Evolutionary conservation across 2,329 filamentous ascomycete species (phyloP).

Genomic region (Lachnellula suecica): DNA sequence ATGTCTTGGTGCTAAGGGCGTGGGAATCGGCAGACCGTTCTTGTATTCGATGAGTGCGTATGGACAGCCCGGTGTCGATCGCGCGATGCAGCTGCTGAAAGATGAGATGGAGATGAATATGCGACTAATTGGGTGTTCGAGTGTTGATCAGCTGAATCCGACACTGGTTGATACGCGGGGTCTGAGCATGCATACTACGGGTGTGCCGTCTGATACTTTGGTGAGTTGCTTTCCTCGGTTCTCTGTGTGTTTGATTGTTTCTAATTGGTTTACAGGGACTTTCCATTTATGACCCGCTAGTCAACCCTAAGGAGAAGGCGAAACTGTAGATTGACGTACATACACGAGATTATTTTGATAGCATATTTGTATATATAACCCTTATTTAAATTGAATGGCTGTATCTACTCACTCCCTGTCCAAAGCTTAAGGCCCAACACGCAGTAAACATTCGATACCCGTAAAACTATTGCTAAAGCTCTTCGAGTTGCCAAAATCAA

Average conservation of each 20-base stretch:
- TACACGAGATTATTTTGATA: not conserved
- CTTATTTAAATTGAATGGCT: no score
- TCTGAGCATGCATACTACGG: slow-evolving; percentile 58
- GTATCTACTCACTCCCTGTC: no score
- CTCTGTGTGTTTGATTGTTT: slow-evolving; percentile 3
- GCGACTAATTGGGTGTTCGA: slow-evolving; percentile 81
- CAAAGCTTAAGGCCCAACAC: no score
- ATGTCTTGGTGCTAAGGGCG: slow-evolving; percentile 86
- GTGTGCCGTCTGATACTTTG: slow-evolving; percentile 62
- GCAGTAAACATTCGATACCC: no score
- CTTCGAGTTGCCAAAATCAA: no score
- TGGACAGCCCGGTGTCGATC: slow-evolving; percentile 80
- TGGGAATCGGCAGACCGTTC: slow-evolving; percentile 93
- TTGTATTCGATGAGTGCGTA: slow-evolving; percentile 95
- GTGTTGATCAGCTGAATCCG: slow-evolving; percentile 75
- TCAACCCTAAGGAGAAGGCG: slow-evolving; percentile 46
- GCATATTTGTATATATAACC: not conserved
- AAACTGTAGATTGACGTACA: slow-evolving; percentile 37
- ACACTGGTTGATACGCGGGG: slow-evolving; percentile 77
- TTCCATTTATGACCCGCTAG: slow-evolving; percentile 44
- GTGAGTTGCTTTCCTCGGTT: slow-evolving; percentile 20
- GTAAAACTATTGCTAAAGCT: no score
- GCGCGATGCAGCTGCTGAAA: slow-evolving; percentile 87
- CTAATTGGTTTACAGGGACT: slow-evolving; percentile 23
- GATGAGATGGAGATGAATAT: slow-evolving; percentile 99